A percentile compares a stretch with the other conserved stretches of the same genome.
Conservation (phyloP, 345 rosid genomes). For the Lumnitzera racemosa region DNA sequence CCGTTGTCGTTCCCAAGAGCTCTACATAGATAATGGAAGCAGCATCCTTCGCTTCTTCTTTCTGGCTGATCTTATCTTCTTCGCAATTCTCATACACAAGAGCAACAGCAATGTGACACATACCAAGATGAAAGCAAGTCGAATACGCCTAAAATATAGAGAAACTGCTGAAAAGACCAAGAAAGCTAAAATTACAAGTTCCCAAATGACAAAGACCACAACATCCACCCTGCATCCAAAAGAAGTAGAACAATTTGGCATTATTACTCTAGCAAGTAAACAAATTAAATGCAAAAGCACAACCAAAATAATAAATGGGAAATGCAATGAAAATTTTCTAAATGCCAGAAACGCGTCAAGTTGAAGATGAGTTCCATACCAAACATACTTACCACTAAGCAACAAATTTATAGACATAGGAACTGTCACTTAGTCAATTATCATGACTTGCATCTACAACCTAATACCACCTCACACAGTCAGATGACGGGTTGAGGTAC, state of each 20-base stretch:
- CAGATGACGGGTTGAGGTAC: too few species aligned
- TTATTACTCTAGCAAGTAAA: not conserved
- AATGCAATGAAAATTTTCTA: not conserved
- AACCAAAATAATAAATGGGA: conserved; percentile 1
- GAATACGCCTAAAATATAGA: conserved; percentile 65
- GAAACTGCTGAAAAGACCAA: conserved; percentile 93
- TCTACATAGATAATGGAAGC: conserved; percentile 90
- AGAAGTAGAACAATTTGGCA: not conserved
- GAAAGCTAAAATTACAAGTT: conserved; percentile 76
- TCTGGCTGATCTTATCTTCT: conserved; percentile 74
- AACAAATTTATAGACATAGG: too few species aligned
- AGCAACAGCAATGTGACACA: conserved; percentile 67
- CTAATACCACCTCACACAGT: too few species aligned
- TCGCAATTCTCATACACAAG: conserved; percentile 74
- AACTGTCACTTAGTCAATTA: too few species aligned
- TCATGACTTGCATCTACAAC: too few species aligned
- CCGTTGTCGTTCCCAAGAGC: not conserved
- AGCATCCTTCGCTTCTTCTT: conserved; percentile 97
- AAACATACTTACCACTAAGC: too few species aligned
- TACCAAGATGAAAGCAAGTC: conserved; percentile 62
- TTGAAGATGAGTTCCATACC: too few species aligned
- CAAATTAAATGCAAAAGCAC: not conserved
- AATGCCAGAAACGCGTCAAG: too few species aligned
- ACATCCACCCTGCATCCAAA: conserved; percentile 82
- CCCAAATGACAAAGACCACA: conserved; percentile 86